Evolutionary conservation across 2,329 filamentous ascomycete genomes (phyloP).

Genomic region (Xylaria arbuscula): DNA sequence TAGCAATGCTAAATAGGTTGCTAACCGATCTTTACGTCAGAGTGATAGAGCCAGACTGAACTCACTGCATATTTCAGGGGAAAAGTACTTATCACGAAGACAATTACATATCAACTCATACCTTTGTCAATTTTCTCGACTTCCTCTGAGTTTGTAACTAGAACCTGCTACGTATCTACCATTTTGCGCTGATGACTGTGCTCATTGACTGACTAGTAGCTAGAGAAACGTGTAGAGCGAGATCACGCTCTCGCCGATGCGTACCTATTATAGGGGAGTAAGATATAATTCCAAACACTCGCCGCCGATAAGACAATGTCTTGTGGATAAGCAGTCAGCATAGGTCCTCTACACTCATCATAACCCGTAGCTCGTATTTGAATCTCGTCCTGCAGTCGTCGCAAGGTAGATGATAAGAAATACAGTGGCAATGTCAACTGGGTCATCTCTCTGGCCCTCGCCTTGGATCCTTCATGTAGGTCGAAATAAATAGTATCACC

Average conservation of each 20-base stretch:
- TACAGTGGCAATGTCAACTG: background rate
- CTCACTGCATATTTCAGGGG: background rate
- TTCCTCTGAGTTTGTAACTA: background rate
- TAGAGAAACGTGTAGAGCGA: background rate
- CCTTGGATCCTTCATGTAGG: background rate
- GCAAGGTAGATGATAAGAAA: background rate
- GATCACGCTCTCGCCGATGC: background rate
- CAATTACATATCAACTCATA: background rate
- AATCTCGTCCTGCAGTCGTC: background rate
- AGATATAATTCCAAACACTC: no score
- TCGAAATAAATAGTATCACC: no score
- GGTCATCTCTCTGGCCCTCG: background rate
- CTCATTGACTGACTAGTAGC: background rate
- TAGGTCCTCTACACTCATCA: background rate
- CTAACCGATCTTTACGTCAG: no score
- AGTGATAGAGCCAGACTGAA: background rate
- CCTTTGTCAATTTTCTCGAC: background rate
- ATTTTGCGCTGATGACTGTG: background rate
- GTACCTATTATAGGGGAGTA: background rate
- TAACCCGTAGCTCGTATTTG: background rate
- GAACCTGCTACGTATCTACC: background rate
- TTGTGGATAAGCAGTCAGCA: background rate
- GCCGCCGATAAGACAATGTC: background rate
- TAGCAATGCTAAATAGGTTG: no score
- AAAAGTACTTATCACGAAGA: background rate